phyloP scores from a whole-genome alignment of 169 alveolate species.

The Cryptosporidium parvum region DNA sequence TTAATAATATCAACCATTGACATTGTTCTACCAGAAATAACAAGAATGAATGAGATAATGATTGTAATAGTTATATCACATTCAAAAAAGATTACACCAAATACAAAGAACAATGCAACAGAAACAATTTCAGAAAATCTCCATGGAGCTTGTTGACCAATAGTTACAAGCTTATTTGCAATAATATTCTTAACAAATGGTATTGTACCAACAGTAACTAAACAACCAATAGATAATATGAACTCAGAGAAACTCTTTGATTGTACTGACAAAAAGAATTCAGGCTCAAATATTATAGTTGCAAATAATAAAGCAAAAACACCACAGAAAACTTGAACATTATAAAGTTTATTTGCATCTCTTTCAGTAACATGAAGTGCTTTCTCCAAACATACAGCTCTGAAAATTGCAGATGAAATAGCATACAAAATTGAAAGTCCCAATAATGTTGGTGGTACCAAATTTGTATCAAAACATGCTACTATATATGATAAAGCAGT shows the following conservation, averaged over 20 bases:
- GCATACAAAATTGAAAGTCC: constrained; percentile 91
- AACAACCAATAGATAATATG: constrained; percentile 86
- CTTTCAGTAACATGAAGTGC: constrained; percentile 92
- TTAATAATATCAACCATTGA: constrained; percentile 85
- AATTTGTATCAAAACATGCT: constrained; percentile 90
- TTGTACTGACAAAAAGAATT: constrained; percentile 53
- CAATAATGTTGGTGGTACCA: constrained; percentile 89
- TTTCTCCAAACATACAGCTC: constrained; percentile 92
- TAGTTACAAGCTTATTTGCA: constrained; percentile 90
- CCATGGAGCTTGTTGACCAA: constrained; percentile 96
- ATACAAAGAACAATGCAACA: constrained; percentile 88
- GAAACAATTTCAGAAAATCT: constrained; percentile 90
- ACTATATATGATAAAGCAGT: constrained; percentile 88
- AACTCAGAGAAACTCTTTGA: constrained; percentile 60
- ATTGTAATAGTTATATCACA: constrained; percentile 83
- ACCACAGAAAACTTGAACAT: constrained; percentile 92
- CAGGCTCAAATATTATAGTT: constrained; percentile 78
- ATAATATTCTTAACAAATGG: constrained; percentile 92
- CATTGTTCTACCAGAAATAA: constrained; percentile 85
- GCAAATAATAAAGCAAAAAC: constrained; percentile 88
- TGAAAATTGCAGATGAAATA: constrained; percentile 90
- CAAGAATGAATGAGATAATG: constrained; percentile 80
- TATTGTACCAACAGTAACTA: constrained; percentile 91
- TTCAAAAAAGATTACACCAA: constrained; percentile 86
- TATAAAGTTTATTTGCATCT: constrained; percentile 91